A percentile compares a stretch with the other conserved stretches of the same genome.
Conservation (phyloP, 192 early-diverging fungal genomes). For the Chytriomyces hyalinus region DNA sequence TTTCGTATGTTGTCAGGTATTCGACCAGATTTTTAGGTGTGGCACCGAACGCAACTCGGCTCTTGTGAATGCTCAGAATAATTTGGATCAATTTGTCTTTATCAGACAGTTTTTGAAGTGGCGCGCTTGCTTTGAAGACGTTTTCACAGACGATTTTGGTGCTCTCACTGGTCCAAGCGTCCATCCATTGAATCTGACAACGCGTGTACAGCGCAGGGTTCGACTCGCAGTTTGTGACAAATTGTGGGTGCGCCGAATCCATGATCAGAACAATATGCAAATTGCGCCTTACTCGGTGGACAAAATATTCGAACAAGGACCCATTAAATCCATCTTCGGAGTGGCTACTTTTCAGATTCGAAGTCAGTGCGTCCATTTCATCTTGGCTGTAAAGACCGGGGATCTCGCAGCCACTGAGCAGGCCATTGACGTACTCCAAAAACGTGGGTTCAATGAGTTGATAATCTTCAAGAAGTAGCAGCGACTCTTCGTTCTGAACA, state of each 20-base stretch:
- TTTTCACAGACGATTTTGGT: slow-evolving; percentile 44
- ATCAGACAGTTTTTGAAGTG: slow-evolving; percentile 33
- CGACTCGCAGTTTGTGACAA: slow-evolving; percentile 53
- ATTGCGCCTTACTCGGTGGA: slow-evolving; percentile 48
- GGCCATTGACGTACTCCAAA: slow-evolving; percentile 60
- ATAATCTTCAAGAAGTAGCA: slow-evolving; percentile 62
- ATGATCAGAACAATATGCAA: slow-evolving; percentile 61
- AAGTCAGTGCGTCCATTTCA: slow-evolving; percentile 55
- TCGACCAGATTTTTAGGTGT: slow-evolving; percentile 52
- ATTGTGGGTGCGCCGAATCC: slow-evolving; percentile 47
- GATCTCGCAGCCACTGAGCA: slow-evolving; percentile 61
- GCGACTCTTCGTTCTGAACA: slow-evolving; percentile 43
- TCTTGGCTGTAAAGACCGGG: slow-evolving; percentile 61
- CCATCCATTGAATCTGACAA: slow-evolving; percentile 61
- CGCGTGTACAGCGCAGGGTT: slow-evolving; percentile 63
- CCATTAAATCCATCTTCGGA: slow-evolving; percentile 59
- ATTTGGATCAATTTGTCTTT: slow-evolving; percentile 43
- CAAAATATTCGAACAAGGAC: slow-evolving; percentile 62
- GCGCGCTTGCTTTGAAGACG: slow-evolving; percentile 24
- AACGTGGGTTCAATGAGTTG: slow-evolving; percentile 53
- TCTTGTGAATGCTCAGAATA: slow-evolving; percentile 46
- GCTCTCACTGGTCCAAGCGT: slow-evolving; percentile 54
- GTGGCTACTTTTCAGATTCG: slow-evolving; percentile 51
- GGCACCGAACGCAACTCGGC: slow-evolving; percentile 16
- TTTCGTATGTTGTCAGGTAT: slow-evolving; percentile 52